Base-by-base conservation (phyloP, 495 filamentous ascomycete genomes). In the Cercophora scortea region DNA sequence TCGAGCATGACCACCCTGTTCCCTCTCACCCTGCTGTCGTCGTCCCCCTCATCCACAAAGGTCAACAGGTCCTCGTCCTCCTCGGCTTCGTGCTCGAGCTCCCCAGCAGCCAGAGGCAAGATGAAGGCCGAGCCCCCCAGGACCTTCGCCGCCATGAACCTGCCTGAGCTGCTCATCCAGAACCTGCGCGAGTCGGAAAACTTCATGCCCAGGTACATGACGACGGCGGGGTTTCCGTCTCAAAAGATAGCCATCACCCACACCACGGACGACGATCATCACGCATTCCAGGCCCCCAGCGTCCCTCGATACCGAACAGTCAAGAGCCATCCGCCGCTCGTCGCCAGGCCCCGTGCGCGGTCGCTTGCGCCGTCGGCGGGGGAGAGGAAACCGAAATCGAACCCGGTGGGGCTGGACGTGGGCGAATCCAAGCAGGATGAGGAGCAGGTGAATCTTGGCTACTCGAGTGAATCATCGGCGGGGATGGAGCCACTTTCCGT, bases 141-240 rank as follows among this genome's bases (percentile, higher is more conserved):
- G 66, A 44, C 59, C 61, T 47, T 42, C 60, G 8, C 57, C 25
- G 65, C 59, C 44, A 63, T 58, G 55, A 76, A 70, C 58, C 56
- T 77, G 19, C 65, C 73, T 17, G 74, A 77, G 58, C 55, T 75
- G 47, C 63, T 77, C 13, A 72, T 63, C 11, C 57, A 61, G 44
- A 70, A 75, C 45, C 64, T 75, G 42, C 66, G 71, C 53, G 41
- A 50, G 9, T 74, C 73, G 35, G 51, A 58, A 42, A 55, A 60
- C 11, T 75, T 73, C 50, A 62, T 54, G n/a, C 63, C 66, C 9
- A 72, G 57, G 54, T 66, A 61, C 41, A 65, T 75, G 61, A 71
- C 73, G 60, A 71, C 73, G 9, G 68, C 72, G 17, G 72, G 71
- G 11, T 53, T 61, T 11, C 74, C 71, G 1, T 59, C 56, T 16